Percentiles rank a stretch among this genome's conserved stretches.
Evolutionary conservation across 2,329 filamentous ascomycete species (phyloP).

Genomic region (Beauveria asiatica): DNA sequence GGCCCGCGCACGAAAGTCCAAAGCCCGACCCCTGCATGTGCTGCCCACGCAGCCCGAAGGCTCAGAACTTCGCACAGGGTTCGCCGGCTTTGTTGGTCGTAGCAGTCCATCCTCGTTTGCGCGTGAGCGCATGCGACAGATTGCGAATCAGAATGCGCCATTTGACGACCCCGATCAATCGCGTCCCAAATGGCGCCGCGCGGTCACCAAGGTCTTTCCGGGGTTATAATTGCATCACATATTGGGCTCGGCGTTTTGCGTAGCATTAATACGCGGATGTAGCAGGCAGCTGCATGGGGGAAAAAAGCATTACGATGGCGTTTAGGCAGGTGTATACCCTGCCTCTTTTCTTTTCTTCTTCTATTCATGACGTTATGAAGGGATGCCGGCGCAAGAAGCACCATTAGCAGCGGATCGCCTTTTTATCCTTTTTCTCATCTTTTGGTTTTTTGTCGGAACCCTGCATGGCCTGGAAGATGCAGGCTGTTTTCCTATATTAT

Average conservation of each 20-base stretch:
- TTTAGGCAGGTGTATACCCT: not conserved
- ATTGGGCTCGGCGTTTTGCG: not conserved
- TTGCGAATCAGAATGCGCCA: conserved; percentile 33
- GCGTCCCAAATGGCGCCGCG: conserved; percentile 33
- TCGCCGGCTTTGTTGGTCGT: conserved; percentile 22
- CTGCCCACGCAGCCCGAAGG: conserved; percentile 31
- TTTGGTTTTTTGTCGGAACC: not conserved
- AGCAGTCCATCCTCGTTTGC: conserved; percentile 36
- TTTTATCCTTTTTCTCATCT: not conserved
- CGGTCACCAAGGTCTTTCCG: conserved; percentile 35
- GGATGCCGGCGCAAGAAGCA: not conserved
- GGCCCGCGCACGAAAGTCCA: conserved; percentile 6
- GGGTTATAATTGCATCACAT: conserved; percentile 17
- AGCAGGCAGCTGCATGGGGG: not conserved
- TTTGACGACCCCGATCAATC: conserved; percentile 34
- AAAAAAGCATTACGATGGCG: conserved; percentile 9
- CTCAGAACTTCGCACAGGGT: conserved; percentile 19
- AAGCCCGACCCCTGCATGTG: conserved; percentile 20
- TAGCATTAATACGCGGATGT: not conserved
- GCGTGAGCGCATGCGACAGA: conserved; percentile 34
- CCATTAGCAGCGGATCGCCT: not conserved
- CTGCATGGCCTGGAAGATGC: not conserved
- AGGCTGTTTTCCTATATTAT: not conserved
- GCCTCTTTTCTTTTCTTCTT: conserved; percentile 1
- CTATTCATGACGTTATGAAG: conserved; percentile 6